Percentiles rank a stretch among this genome's conserved stretches.
Evolutionary conservation across 345 rosid genomes (phyloP).

Genomic region (Citrus hindsii): DNA sequence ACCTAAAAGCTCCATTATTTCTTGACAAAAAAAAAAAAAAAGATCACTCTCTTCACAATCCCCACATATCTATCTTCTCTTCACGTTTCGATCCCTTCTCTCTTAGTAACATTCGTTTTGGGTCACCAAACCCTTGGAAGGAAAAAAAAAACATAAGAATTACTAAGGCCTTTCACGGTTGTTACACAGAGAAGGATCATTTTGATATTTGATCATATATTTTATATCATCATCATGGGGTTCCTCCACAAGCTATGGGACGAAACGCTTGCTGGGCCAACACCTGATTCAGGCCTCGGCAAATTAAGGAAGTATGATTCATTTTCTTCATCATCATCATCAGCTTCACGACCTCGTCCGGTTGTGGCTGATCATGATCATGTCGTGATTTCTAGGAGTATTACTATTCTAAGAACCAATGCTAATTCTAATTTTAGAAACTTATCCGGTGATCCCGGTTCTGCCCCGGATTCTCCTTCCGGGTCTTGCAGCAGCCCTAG

Average conservation of each 20-base stretch:
- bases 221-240: slow-evolving; percentile 38
- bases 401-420: slow-evolving; percentile 43
- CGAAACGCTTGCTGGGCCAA: slow-evolving; percentile 91
- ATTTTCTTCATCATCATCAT: slow-evolving; percentile 47
- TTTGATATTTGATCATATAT: not conserved
- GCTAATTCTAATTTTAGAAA: slow-evolving; percentile 22
- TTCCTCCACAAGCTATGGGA: slow-evolving; percentile 87
- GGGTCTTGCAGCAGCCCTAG: slow-evolving; percentile 35
- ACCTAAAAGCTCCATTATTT: slow-evolving; percentile 18
- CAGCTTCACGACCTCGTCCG: slow-evolving; percentile 16
- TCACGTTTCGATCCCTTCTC: slow-evolving; percentile 31
- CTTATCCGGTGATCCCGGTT: slow-evolving; percentile 32
- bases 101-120: slow-evolving; percentile 47
- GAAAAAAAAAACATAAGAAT: not conserved
- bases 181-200: slow-evolving; percentile 29
- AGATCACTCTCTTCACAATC: slow-evolving; percentile 18
- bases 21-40: not conserved
- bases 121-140: slow-evolving; percentile 5
- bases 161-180: slow-evolving; percentile 31
- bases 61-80: slow-evolving; percentile 10
- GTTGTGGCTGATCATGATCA: not conserved
- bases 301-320: slow-evolving; percentile 58
- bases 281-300: slow-evolving; percentile 65
- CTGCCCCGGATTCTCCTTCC: slow-evolving; percentile 36
- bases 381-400: slow-evolving; percentile 52